Evolutionary conservation across 768 basidiomycete genomes (phyloP).

Genomic region (Mycena albidolilacea): DNA sequence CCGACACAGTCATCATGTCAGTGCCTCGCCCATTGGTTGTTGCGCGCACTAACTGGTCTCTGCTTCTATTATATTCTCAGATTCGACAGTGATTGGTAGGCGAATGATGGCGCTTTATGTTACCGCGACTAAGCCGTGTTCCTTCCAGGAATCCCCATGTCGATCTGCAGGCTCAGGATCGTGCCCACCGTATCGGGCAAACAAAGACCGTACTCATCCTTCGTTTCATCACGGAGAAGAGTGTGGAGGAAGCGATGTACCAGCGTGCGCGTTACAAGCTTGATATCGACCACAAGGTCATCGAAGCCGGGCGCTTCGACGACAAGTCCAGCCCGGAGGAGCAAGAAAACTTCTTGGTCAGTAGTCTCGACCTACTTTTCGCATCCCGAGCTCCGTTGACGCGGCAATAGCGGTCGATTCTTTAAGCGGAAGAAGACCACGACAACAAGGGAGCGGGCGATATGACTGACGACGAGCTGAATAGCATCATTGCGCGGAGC

Average conservation of each 20-base stretch:
- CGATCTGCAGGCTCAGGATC: constrained; percentile 99
- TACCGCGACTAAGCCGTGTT: constrained; percentile 39
- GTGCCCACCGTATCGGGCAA: constrained; percentile 99
- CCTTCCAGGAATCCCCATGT: constrained; percentile 92
- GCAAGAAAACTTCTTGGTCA: constrained; percentile 93
- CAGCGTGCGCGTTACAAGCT: constrained; percentile 96
- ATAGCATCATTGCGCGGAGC: constrained; percentile 89
- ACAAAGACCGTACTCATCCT: constrained; percentile 98
- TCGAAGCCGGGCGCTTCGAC: constrained; percentile 98
- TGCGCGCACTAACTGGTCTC: constrained; percentile 13
- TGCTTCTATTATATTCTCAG: constrained; percentile 52
- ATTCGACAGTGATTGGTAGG: constrained; percentile 84
- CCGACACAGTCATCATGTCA: constrained; percentile 96
- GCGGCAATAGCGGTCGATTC: constrained; percentile 80
- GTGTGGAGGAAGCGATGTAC: constrained; percentile 98
- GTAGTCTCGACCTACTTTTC: constrained; percentile 42
- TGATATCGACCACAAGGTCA: constrained; percentile 99
- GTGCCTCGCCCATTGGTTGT: constrained; percentile 46
- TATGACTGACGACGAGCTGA: constrained; percentile 96
- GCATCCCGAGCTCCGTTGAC: constrained; percentile 33
- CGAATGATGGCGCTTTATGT: background rate
- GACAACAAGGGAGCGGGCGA: constrained; percentile 92
- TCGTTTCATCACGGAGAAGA: constrained; percentile 97
- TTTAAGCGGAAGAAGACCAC: constrained; percentile 92
- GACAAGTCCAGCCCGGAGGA: constrained; percentile 99